These are phyloP conservation scores for Boletus semigastroideus DNA, from an alignment of 1,284 basidiomycete genomes.

Conservation along the genomic window DNA sequence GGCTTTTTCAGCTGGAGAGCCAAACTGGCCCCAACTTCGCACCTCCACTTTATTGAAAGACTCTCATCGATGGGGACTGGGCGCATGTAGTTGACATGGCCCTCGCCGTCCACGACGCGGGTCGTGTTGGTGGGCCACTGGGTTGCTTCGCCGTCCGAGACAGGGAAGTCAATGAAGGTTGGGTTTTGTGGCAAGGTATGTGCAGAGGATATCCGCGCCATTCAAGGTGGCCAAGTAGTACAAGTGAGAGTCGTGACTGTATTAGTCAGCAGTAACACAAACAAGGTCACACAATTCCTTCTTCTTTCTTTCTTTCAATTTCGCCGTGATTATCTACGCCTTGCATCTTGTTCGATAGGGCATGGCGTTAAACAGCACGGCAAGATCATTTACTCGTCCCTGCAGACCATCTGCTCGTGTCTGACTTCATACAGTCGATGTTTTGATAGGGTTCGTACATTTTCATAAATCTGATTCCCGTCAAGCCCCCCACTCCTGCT, in stretches of 20 bases:
- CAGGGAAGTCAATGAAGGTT: constrained; percentile 54
- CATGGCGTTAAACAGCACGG: constrained; percentile 70
- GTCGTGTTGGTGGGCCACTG: constrained; percentile 59
- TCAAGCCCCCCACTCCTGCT: constrained; percentile 12
- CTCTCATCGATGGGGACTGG: constrained; percentile 49
- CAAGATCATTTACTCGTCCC: constrained; percentile 41
- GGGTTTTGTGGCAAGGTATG: constrained; percentile 50
- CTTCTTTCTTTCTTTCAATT: neutral
- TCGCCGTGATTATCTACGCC: constrained; percentile 67
- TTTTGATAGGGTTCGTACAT: constrained; percentile 56
- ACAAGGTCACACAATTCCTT: neutral
- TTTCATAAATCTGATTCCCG: neutral
- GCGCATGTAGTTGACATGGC: constrained; percentile 70
- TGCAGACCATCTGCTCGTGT: constrained; percentile 58
- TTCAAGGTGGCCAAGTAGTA: constrained; percentile 13
- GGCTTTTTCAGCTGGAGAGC: constrained; percentile 51
- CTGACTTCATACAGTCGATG: constrained; percentile 40
- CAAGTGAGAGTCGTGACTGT: neutral
- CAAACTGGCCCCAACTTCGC: constrained; percentile 52
- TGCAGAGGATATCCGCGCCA: constrained; percentile 38
- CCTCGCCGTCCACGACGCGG: constrained; percentile 51
- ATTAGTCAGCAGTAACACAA: constrained; percentile 18
- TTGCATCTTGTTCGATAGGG: constrained; percentile 41
- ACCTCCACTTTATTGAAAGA: constrained; percentile 59
- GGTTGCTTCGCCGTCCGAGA: constrained; percentile 55